Percentiles rank a stretch among this genome's conserved stretches.
Conservation (phyloP, 2,329 filamentous ascomycete species). For the Penicillium sp. region DNA sequence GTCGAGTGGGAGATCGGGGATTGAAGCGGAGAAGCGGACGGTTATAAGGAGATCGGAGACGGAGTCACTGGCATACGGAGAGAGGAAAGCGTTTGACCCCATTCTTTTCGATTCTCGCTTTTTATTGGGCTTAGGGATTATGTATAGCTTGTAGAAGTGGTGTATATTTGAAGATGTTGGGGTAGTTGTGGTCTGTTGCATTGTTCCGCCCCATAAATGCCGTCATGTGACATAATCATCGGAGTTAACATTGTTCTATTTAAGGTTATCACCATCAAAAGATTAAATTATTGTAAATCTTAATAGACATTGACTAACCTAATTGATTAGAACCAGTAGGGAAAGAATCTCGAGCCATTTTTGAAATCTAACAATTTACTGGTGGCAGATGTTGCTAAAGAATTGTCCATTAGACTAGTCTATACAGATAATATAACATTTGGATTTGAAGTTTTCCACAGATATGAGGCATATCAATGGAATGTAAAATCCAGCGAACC, state of each 20-base stretch:
- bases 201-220: background rate
- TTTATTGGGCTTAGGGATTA: background rate
- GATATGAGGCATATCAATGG: background rate
- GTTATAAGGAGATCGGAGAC: constrained; percentile 65
- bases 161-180: background rate
- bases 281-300: background rate
- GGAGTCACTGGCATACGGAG: constrained; percentile 11
- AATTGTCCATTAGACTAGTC: constrained; percentile 18
- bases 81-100: constrained; percentile 17
- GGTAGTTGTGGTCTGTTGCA: background rate
- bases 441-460: background rate
- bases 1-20: constrained; percentile 79
- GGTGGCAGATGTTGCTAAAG: background rate
- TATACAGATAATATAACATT: constrained; percentile 14
- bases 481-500: background rate
- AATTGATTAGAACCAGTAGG: too few relatives aligned
- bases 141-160: background rate
- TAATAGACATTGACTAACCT: too few relatives aligned
- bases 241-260: background rate
- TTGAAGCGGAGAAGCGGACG: constrained; percentile 83
- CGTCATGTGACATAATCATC: constrained; percentile 13
- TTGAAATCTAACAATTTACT: background rate
- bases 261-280: background rate
- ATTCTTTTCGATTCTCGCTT: constrained; percentile 5
- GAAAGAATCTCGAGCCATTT: background rate